Conservation (phyloP, 768 basidiomycete species). For the Mycena venus region DNA sequence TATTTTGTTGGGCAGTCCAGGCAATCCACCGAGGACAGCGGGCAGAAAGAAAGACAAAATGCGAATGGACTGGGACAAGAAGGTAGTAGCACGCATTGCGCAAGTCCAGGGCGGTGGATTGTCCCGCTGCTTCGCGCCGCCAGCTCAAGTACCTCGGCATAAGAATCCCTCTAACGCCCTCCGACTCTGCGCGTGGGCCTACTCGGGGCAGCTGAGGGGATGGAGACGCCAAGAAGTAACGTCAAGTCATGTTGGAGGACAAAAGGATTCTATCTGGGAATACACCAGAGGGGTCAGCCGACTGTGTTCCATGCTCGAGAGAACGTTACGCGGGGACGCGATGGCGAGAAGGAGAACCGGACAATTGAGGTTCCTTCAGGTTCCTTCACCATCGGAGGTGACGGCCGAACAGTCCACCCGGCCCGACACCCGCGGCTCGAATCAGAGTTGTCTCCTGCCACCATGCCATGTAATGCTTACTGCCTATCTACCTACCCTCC, state of each 20-base stretch:
- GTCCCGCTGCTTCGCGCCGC: background rate
- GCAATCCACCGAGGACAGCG: constrained; percentile 11
- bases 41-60: constrained; percentile 4
- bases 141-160: constrained; percentile 3
- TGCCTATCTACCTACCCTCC: no score
- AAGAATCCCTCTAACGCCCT: constrained; percentile 12
- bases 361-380: no score
- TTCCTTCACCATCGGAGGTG: background rate
- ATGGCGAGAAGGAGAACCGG: no score
- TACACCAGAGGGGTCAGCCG: constrained; percentile 10
- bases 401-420: background rate
- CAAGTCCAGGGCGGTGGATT: background rate
- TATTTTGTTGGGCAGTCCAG: constrained; percentile 60
- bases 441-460: no score
- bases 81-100: constrained; percentile 5
- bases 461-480: no score
- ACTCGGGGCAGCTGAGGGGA: background rate
- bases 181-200: background rate
- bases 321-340: background rate
- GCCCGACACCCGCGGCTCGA: background rate
- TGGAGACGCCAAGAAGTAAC: background rate
- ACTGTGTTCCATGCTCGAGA: constrained; percentile 23
- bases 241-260: background rate
- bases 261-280: background rate
- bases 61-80: background rate